phyloP scores from a whole-genome alignment of 345 rosid species.

The Pugionium cornutum region DNA sequence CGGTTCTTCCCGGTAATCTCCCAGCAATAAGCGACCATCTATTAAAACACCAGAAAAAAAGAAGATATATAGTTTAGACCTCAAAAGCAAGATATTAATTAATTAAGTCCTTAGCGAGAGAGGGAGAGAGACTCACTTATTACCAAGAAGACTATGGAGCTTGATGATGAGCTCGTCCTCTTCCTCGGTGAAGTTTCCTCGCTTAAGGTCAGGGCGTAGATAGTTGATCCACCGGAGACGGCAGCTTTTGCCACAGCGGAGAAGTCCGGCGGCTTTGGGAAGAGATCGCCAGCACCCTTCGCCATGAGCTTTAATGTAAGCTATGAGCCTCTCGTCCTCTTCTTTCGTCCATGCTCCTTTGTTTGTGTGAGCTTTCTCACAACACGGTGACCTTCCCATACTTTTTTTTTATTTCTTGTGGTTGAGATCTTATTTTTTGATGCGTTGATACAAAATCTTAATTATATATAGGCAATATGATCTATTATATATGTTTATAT shows the following conservation, averaged over 20 bases:
- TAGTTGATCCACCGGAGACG: conserved; percentile 77
- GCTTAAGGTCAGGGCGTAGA: conserved; percentile 66
- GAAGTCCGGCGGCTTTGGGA: conserved; percentile 71
- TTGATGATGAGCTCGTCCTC: conserved; percentile 74
- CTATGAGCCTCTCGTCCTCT: conserved; percentile 54
- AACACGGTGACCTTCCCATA: conserved; percentile 81
- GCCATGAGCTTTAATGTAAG: conserved; percentile 66
- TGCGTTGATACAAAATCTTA: conserved; percentile 23
- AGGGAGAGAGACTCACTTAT: conserved; percentile 43
- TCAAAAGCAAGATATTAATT: background rate
- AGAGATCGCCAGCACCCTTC: conserved; percentile 79
- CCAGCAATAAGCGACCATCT: conserved; percentile 92
- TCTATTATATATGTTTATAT: conserved; percentile 11
- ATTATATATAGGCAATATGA: conserved; percentile 9
- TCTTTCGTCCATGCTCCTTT: conserved; percentile 73
- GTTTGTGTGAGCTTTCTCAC: conserved; percentile 75
- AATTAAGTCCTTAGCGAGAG: background rate
- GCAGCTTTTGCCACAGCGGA: conserved; percentile 72
- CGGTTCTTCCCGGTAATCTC: conserved; percentile 85
- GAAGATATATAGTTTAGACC: conserved; percentile 1
- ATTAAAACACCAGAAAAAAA: background rate
- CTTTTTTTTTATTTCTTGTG: background rate
- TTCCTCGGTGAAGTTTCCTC: conserved; percentile 65
- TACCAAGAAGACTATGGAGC: conserved; percentile 67
- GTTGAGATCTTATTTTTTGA: conserved; percentile 32